phyloP scores from a whole-genome alignment of 1,139 yeast species.

The Eremothecium coryli region DNA sequence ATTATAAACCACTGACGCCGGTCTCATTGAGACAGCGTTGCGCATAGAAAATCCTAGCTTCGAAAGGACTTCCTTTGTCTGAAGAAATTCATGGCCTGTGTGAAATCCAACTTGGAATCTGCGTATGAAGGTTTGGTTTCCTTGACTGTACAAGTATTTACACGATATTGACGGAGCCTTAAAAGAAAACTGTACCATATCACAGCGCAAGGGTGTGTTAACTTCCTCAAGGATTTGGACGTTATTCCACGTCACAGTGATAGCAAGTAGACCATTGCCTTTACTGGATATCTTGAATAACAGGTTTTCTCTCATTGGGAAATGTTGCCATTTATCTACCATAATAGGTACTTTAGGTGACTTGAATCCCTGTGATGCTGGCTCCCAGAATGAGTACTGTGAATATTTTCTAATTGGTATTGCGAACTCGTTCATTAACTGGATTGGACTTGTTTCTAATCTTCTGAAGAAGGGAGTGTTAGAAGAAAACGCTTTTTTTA shows the following conservation, averaged over 20 bases:
- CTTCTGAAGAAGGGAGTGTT: too few species aligned
- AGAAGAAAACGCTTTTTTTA: too few species aligned
- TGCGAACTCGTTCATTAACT: constrained; percentile 7
- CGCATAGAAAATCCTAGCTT: constrained; percentile 14
- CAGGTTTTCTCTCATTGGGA: constrained; percentile 7
- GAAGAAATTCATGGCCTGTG: constrained; percentile 13
- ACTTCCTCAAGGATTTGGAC: constrained; percentile 9
- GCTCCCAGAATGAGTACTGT: constrained; percentile 13
- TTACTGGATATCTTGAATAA: constrained; percentile 6
- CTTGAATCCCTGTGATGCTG: constrained; percentile 20
- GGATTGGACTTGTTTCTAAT: too few species aligned
- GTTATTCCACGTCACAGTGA: constrained; percentile 10
- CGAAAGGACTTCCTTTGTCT: constrained; percentile 9
- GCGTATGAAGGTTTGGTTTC: constrained; percentile 9
- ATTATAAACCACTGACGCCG: neutral
- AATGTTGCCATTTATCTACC: constrained; percentile 19
- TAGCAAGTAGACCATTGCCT: constrained; percentile 3
- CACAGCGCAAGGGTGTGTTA: constrained; percentile 2
- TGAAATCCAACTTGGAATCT: constrained; percentile 22
- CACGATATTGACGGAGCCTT: constrained; percentile 22
- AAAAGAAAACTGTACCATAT: constrained; percentile 18
- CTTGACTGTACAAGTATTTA: constrained; percentile 16
- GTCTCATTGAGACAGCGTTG: constrained; percentile 6
- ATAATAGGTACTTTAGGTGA: constrained; percentile 12
- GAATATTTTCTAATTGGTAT: constrained; percentile 8